Percentiles rank a stretch among this genome's conserved stretches.
phyloP scores from a whole-genome alignment of 257 asterid species.

The Prunella vulgaris region DNA sequence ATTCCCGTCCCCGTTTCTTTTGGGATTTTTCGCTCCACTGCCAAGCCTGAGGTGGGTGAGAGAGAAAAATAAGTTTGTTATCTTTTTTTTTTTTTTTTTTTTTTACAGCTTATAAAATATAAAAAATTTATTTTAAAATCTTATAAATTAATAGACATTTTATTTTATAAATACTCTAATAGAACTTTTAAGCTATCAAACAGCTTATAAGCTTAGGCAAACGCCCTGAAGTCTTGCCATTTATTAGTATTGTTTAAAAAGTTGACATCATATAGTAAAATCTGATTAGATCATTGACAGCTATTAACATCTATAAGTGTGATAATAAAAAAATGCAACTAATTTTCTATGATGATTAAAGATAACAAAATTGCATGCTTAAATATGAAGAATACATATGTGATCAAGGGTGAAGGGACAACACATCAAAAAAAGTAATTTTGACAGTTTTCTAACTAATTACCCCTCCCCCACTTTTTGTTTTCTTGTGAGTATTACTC shows the following conservation, averaged over 20 bases:
- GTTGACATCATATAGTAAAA: background rate
- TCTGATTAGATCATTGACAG: background rate
- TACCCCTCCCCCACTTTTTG: background rate
- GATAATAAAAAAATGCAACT: background rate
- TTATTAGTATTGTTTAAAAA: background rate
- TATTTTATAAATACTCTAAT: no score
- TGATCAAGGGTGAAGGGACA: constrained; percentile 26
- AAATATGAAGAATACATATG: constrained; percentile 31
- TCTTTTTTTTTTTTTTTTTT: no score
- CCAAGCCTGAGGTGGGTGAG: no score
- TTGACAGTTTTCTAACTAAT: constrained; percentile 11
- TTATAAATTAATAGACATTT: no score
- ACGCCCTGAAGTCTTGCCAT: no score
- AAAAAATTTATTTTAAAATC: no score
- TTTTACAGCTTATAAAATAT: no score
- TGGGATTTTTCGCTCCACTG: no score
- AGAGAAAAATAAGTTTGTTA: no score
- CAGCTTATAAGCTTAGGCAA: no score
- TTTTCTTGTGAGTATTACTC: background rate
- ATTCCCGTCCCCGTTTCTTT: no score
- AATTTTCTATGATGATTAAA: background rate
- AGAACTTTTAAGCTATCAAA: no score
- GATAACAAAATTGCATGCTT: constrained; percentile 26
- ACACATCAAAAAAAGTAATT: constrained; percentile 17
- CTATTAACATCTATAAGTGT: background rate